Evolutionary conservation across 1,284 basidiomycete genomes (phyloP), one percentile per base, ranked within the genome.

Genomic region (Ustilago nuda): DNA sequence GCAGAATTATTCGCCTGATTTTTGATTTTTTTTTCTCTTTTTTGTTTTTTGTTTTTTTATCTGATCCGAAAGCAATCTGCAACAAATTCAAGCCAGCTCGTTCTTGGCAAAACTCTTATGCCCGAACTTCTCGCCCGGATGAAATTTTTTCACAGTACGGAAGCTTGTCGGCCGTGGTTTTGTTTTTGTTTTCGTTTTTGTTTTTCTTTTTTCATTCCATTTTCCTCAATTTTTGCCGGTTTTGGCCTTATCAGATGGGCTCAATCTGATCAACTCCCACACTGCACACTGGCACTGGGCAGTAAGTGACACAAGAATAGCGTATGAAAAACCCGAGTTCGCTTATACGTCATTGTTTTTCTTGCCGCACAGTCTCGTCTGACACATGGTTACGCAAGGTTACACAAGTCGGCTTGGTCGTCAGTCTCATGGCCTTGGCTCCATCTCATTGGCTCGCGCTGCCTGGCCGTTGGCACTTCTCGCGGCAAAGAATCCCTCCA

Each of bases 191-290:
- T 45, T 41, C 1, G 19, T 19, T n/a, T 7, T 8, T 36, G 1
- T 13, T 9, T 37, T 45, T 4, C 1, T 45, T 45, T 45, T 43
- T 8, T 37, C 13, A 8, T 9, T 37, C 19, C 7, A 8, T 45
- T 45, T 45, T 41, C 17, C 13, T 41, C 6, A 41, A 17, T 3
- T 43, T 43, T 39, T 23, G 17, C 15, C 53, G n/a, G 23, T 35
- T n/a, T 33, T 58, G 51, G 56, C 33, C 35, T 64, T 71, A 71
- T 71, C 68, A 61, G 68, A 71, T 71, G 62, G 58, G 62, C 63
- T 43, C 58, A 65, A 71, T 64, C 61, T 60, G 61, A 64, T 68
- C 48, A 61, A 27, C 23, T 27, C 23, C 23, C 23, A 3, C 23
- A 27, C 23, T 27, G 3, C 23, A 27, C 23, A 27, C 23, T 27